Evolutionary conservation across 305 asterid species (phyloP).

Genomic region (Fraxinus nigra): DNA sequence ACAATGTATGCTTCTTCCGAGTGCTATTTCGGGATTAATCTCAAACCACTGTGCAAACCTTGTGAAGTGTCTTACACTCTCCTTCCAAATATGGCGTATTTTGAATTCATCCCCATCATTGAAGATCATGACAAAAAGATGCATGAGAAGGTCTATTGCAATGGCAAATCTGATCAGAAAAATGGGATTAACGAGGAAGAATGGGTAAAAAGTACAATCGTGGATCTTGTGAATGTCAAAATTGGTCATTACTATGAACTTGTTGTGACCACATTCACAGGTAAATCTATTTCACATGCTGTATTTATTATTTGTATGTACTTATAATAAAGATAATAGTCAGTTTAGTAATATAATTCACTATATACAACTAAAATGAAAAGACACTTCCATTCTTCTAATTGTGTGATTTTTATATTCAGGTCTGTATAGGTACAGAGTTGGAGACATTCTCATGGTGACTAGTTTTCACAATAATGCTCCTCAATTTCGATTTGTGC

Average conservation of each 20-base stretch:
- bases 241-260: slow-evolving; percentile 43
- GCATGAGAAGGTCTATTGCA: neutral
- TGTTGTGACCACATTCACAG: slow-evolving; percentile 45
- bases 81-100: slow-evolving; percentile 45
- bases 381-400: neutral
- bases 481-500: slow-evolving; percentile 23
- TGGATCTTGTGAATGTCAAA: slow-evolving; percentile 36
- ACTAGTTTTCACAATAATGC: slow-evolving; percentile 25
- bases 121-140: neutral
- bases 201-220: neutral
- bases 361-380: neutral
- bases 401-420: neutral
- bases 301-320: neutral
- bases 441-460: slow-evolving; percentile 30
- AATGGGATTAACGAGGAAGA: slow-evolving; percentile 10
- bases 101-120: slow-evolving; percentile 35
- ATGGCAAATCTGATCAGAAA: neutral
- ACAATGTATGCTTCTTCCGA: slow-evolving; percentile 41
- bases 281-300: slow-evolving; percentile 11
- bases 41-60: slow-evolving; percentile 41
- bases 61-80: slow-evolving; percentile 35
- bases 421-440: slow-evolving; percentile 27
- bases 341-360: neutral
- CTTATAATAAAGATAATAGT: neutral
- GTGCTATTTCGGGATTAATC: slow-evolving; percentile 34